These are phyloP conservation scores for Mucor irregularis DNA, from an alignment of 371 early-diverging fungal genomes.

Conservation along the genomic window DNA sequence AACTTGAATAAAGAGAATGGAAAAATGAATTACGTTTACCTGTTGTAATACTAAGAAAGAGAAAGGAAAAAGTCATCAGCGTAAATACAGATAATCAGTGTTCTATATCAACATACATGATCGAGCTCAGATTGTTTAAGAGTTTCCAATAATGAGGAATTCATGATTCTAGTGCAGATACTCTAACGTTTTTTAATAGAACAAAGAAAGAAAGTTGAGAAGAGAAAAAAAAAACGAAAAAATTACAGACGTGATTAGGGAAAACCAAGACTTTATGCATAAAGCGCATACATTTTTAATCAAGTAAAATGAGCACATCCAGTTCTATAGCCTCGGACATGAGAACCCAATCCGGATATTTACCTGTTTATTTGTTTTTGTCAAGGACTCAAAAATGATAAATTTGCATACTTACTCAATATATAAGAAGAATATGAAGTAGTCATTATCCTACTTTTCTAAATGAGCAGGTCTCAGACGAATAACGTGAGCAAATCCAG, in stretches of 20 bases:
- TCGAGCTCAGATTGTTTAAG: constrained; percentile 29
- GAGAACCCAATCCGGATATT: not conserved
- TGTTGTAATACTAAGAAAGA: constrained; percentile 16
- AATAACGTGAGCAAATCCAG: too few relatives aligned
- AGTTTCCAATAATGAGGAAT: constrained; percentile 17
- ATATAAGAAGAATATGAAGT: too few relatives aligned
- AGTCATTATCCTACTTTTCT: too few relatives aligned
- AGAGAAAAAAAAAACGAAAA: not conserved
- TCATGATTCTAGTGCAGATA: constrained; percentile 6
- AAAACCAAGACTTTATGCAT: not conserved
- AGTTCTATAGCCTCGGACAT: not conserved
- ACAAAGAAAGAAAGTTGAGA: not conserved
- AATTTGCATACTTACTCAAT: too few relatives aligned
- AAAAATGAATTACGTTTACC: constrained; percentile 4
- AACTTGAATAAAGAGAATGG: too few relatives aligned
- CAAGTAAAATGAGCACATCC: not conserved
- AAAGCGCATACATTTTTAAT: not conserved
- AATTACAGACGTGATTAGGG: not conserved
- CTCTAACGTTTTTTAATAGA: not conserved
- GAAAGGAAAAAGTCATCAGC: too few relatives aligned
- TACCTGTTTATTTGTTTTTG: not conserved
- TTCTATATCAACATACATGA: constrained; percentile 20
- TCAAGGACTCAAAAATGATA: not conserved
- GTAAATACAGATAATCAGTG: too few relatives aligned
- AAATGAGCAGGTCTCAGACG: too few relatives aligned